Evolutionary conservation across 306 rosid genomes (phyloP), one percentile per base, ranked within the genome.

Genomic region (Sechiopsis laciniata): DNA sequence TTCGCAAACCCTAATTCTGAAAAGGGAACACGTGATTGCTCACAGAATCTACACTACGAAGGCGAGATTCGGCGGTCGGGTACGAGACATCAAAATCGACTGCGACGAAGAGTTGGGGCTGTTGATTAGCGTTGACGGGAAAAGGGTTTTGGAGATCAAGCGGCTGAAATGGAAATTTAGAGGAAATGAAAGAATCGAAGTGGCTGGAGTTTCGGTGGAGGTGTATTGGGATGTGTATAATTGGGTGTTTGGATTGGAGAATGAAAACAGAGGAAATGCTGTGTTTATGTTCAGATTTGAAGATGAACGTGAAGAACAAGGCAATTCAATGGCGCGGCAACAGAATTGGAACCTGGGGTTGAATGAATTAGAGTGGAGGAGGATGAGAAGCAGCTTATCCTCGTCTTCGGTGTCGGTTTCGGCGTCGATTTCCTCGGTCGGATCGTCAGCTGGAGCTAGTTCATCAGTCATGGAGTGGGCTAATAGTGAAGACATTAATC

Each of bases 401-500:
- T 86, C 87, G 62, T 90, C 99, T 0, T 91, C 96, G n/a, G 83
- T 83, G 0, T 91, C 98, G 0, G 56, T 87, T 69, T 87, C 96
- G n/a, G 84, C 80, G 0, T 91, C 98, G 0, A 71, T 86, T 74
- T 87, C 96, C 55, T 94, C 99, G 0, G 88, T 75, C 0, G 96
- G 95, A 0, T 94, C 99, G 1, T 86, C 87, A 17, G 88, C 86
- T 0, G 96, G 58, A 50, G 46, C 83, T 8, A 86, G 88, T 54
- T 89, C 95, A 0, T 92, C 97, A 24, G 79, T 85, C 0, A 84
- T 86, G 92, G 99, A 95, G 57, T 95, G 99, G 99, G 86, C 92
- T 0, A 89, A 82, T 22, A 75, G 82, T 71, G 97, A 95, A 54
- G 99, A 95, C 70, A 89, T 76, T 58, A 92, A 95, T 61, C 82